Evolutionary conservation across 2,329 filamentous ascomycete genomes (phyloP).

Genomic region (Aspergillus bombycis): DNA sequence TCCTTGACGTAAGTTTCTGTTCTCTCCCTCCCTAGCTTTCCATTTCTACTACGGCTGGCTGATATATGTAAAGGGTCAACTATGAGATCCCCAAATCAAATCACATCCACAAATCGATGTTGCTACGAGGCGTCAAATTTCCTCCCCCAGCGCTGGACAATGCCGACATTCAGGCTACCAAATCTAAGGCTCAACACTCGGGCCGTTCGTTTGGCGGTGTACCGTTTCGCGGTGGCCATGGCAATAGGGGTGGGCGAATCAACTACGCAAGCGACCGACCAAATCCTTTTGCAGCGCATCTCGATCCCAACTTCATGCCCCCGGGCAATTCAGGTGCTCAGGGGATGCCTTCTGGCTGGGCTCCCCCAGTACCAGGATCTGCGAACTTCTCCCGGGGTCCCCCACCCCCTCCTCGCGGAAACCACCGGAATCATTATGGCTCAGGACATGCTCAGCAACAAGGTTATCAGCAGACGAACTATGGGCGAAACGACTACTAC

Average conservation of each 20-base stretch:
- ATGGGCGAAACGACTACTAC: slow-evolving; percentile 29
- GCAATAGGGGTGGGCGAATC: slow-evolving; percentile 54
- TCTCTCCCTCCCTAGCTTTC: background rate
- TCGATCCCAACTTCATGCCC: slow-evolving; percentile 48
- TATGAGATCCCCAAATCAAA: slow-evolving; percentile 78
- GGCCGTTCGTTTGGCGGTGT: slow-evolving; percentile 74
- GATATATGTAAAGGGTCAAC: slow-evolving; percentile 63
- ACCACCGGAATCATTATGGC: slow-evolving; percentile 20
- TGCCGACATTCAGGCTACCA: slow-evolving; percentile 74
- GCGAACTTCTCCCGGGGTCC: slow-evolving; percentile 40
- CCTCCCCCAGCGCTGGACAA: slow-evolving; percentile 72
- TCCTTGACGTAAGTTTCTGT: slow-evolving; percentile 71
- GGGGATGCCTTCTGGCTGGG: slow-evolving; percentile 39
- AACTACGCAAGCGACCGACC: slow-evolving; percentile 55
- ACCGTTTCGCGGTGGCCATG: slow-evolving; percentile 56
- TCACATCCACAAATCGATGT: slow-evolving; percentile 87
- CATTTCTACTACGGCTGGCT: slow-evolving; percentile 25
- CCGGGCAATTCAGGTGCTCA: slow-evolving; percentile 33
- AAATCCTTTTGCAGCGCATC: slow-evolving; percentile 53
- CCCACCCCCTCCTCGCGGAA: slow-evolving; percentile 43
- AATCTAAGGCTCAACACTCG: slow-evolving; percentile 64
- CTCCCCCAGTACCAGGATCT: slow-evolving; percentile 34
- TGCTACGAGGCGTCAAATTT: slow-evolving; percentile 80
- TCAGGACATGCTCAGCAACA: slow-evolving; percentile 26
- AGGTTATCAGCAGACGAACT: slow-evolving; percentile 17